A percentile compares a stretch with the other conserved stretches of the same genome.
phyloP scores from a whole-genome alignment of 169 alveolate genomes.

The Cryptosporidium ryanae region DNA sequence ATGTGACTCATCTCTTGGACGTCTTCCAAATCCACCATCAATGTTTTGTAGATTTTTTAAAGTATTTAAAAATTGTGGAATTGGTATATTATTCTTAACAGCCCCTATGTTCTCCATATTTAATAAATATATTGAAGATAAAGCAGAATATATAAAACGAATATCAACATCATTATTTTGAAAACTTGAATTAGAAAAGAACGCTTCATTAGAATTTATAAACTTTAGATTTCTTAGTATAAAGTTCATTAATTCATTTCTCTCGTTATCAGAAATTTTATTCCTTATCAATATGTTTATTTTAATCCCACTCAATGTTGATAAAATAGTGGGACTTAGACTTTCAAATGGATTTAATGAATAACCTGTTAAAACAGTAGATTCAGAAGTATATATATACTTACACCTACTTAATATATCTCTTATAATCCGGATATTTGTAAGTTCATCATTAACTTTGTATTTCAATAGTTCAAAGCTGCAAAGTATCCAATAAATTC shows the following conservation, averaged over 20 bases:
- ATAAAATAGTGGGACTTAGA: constrained; percentile 31
- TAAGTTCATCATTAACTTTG: not conserved
- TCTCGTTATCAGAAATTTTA: not conserved
- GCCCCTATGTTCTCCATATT: not conserved
- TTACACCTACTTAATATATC: constrained; percentile 34
- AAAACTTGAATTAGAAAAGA: constrained; percentile 5
- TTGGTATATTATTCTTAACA: not conserved
- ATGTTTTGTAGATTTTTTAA: constrained; percentile 27
- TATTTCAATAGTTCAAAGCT: constrained; percentile 8
- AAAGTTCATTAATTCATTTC: constrained; percentile 15
- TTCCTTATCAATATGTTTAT: constrained; percentile 3
- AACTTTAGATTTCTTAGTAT: not conserved
- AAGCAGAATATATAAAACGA: constrained; percentile 45
- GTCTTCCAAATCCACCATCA: constrained; percentile 80
- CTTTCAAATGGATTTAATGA: constrained; percentile 22
- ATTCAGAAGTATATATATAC: not conserved
- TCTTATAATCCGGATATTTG: not conserved
- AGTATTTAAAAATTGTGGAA: constrained; percentile 4
- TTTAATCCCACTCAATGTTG: constrained; percentile 55
- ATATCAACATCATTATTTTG: not conserved
- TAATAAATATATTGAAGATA: constrained; percentile 13
- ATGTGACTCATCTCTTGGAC: constrained; percentile 78
- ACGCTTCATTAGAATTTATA: not conserved
- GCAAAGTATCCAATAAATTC: constrained; percentile 49
- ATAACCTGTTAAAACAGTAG: not conserved